Base-by-base conservation (phyloP, 345 rosid genomes). In the Rhodamnia rubescens region DNA sequence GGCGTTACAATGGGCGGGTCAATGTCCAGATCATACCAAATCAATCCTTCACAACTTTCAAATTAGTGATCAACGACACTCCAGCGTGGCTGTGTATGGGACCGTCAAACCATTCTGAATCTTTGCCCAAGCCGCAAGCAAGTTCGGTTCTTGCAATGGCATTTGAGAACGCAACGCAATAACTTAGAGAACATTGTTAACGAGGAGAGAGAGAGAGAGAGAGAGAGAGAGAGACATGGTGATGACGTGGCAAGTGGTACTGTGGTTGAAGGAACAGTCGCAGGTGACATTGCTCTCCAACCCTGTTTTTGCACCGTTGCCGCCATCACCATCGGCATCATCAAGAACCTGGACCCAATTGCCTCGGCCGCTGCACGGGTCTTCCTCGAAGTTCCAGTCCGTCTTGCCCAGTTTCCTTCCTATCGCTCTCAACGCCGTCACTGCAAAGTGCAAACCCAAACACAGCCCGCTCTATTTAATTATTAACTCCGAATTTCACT, bases 321-420 rank as follows among this genome's bases (percentile, higher is more conserved):
- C 18, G 5, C 52, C 54, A 2, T 55, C 78, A 40, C 47, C 78
- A 36, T 69, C 24, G 0, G 18, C 78, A 69, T 69, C 78, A 18
- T 69, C 78, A 40, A 8, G 78, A 69, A 4, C 26, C 78, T 69
- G 9, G 78, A 22, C 74, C 98, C 97, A 95, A 57, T 91, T 94
- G 88, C 93, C 95, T 86, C 90, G 85, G 29, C 95, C 93, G 85
- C 94, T 92, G 87, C 98, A 96, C 24, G 98, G 98, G 86, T 95
- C 99, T 83, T 89, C 88, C 26, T 87, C 85, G 80, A 94, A 94
- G 78, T 92, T 87, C 98, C 98, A 96, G 82, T 94, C 96, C 81
- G 85, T 91, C 88, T 93, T 94, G 90, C 94, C 97, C 85, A 95
- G 18, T 84, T 89, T 93, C 89, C 83, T 89, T 85, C 90, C 96